Base-by-base conservation (phyloP, 2,329 filamentous ascomycete species). In the Colletotrichum truncatum region DNA sequence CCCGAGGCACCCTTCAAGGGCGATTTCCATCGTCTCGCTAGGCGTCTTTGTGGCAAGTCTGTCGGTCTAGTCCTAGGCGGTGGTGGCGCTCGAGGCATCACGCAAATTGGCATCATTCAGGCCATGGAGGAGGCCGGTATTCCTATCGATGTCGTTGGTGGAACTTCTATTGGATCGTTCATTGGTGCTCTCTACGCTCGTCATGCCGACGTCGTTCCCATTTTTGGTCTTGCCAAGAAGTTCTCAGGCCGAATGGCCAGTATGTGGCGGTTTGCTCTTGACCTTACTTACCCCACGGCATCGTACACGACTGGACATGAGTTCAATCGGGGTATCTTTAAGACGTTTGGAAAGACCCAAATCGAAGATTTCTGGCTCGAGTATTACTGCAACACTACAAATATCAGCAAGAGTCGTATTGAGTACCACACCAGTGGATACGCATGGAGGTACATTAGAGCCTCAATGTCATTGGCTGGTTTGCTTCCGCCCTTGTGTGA, bases 281-380 rank as follows among this genome's bases (percentile, higher is more conserved):
- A 99, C 74, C 79, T 99, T 71, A 99, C 96, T 0, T 99, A 99
- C 76, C 96, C 96, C 0, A 96, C 95, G 6, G 93, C 93, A 7
- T 97, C 95, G 1, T 99, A 99, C 79, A 99, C 97, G 1, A 99
- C 96, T 0, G 96, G 96, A 1, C 96, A 99, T 75, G 96, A 99
- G 73, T 99, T 99, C 86, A 99, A 99, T 73, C 92, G 96, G 6
- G 96, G 96, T 39, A 98, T 99, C 69, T 99, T 98, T 87, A 99
- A 99, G 78, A 94, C 95, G 0, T 98, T 99, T 76, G 96, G 94
- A 12, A 93, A 98, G 73, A 93, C 93, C 9, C 96, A 98, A 75
- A 98, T 99, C 63, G 96, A 99, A 79, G 96, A 99, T 77, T 99
- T 98, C 74, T 99, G 96, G 96, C 87, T 99, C 10, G 94, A 97